phyloP scores from a whole-genome alignment of 352 stramenopile species.

The Globisporangium ultimum region DNA sequence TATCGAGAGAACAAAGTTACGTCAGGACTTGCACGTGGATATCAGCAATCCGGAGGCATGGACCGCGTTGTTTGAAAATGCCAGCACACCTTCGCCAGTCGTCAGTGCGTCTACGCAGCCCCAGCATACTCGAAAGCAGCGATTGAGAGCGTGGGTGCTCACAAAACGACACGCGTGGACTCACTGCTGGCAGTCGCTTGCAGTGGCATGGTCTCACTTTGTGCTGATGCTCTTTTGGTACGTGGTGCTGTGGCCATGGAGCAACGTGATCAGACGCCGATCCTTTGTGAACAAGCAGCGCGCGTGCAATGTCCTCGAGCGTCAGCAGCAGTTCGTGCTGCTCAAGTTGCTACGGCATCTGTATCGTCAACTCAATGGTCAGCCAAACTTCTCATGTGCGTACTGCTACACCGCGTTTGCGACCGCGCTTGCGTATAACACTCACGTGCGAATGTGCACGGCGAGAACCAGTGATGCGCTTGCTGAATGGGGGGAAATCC shows the following conservation, averaged over 20 bases:
- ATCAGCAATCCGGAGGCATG: background rate
- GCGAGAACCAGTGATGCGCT: background rate
- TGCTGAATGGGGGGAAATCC: constrained; percentile 11
- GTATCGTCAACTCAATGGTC: background rate
- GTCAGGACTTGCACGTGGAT: background rate
- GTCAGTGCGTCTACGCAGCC: background rate
- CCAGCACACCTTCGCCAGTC: background rate
- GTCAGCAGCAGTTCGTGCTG: constrained; percentile 8
- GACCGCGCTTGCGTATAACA: constrained; percentile 4
- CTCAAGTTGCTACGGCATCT: constrained; percentile 6
- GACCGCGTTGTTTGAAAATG: background rate
- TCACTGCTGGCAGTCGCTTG: background rate
- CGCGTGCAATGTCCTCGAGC: background rate
- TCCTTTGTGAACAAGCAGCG: constrained; percentile 3
- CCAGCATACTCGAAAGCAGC: background rate
- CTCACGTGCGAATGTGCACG: constrained; percentile 2
- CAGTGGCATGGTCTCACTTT: background rate
- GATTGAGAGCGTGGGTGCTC: background rate
- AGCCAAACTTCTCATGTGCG: constrained; percentile 6
- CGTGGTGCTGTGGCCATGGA: constrained; percentile 5
- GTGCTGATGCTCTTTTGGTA: constrained; percentile 11
- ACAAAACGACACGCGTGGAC: background rate
- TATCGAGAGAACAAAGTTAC: background rate
- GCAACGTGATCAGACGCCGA: background rate
- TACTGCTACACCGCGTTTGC: constrained; percentile 11